Percentiles rank a stretch among this genome's conserved stretches.
Conservation (phyloP, 2,329 filamentous ascomycete species). For the Chrysosphaeria jannelii region DNA sequence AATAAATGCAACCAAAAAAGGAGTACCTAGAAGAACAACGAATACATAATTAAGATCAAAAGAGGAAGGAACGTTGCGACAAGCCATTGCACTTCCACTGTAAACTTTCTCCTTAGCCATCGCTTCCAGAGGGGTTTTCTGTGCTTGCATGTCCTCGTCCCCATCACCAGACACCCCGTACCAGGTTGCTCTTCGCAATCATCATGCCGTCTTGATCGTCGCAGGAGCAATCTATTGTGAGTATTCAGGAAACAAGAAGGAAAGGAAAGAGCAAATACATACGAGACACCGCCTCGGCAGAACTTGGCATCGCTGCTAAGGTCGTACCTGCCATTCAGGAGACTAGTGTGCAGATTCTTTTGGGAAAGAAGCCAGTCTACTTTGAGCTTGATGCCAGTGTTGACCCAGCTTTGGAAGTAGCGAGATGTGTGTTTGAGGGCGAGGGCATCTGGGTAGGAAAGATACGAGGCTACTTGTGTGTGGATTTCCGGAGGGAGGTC, state of each 20-base stretch:
- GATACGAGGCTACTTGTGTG: slow-evolving; percentile 23
- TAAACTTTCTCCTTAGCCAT: slow-evolving; percentile 15
- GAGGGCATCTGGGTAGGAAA: slow-evolving; percentile 40
- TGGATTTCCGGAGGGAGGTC: slow-evolving; percentile 36
- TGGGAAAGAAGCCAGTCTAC: slow-evolving; percentile 39
- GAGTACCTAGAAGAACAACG: slow-evolving; percentile 8
- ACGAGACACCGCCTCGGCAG: slow-evolving; percentile 28
- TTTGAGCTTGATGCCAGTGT: slow-evolving; percentile 34
- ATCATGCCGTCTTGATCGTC: slow-evolving; percentile 24
- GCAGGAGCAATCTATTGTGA: slow-evolving; percentile 29
- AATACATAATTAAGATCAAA: slow-evolving; percentile 12
- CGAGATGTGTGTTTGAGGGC: slow-evolving; percentile 35
- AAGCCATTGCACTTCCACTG: slow-evolving; percentile 19
- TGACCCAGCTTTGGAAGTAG: slow-evolving; percentile 31
- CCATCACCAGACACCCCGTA: slow-evolving; percentile 23
- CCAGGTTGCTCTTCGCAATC: slow-evolving; percentile 28
- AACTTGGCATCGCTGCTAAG: slow-evolving; percentile 27
- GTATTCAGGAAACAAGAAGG: no score
- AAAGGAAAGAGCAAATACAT: slow-evolving; percentile 6
- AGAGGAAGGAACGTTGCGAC: slow-evolving; percentile 13
- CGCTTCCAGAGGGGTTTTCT: slow-evolving; percentile 10
- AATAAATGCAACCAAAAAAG: not conserved
- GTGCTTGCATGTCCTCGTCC: slow-evolving; percentile 17
- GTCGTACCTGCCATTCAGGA: slow-evolving; percentile 24
- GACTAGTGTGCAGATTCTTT: slow-evolving; percentile 24